These are phyloP conservation scores for Tubosaeta brunneosetosa DNA, from an alignment of 768 basidiomycete genomes.

Conservation along the genomic window DNA sequence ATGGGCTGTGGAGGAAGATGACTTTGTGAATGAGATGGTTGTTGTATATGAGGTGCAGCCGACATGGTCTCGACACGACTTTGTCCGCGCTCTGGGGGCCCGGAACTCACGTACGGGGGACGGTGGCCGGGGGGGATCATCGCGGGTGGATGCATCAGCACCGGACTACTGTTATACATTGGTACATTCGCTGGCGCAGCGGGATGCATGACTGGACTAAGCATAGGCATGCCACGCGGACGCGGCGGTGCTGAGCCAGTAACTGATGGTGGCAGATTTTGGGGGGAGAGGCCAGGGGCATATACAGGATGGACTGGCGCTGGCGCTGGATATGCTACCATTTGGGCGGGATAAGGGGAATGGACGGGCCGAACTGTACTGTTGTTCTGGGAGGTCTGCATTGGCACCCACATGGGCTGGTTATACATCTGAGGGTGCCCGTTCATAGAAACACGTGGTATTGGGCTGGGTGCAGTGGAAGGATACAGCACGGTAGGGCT, in stretches of 20 bases:
- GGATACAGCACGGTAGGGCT: conserved; percentile 65
- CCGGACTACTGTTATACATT: conserved; percentile 68
- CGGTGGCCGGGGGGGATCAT: conserved; percentile 33
- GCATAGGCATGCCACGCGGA: conserved; percentile 52
- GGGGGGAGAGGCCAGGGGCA: conserved; percentile 36
- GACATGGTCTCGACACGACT: conserved; percentile 46
- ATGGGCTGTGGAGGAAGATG: conserved; percentile 27
- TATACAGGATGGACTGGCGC: conserved; percentile 46
- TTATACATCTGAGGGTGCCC: conserved; percentile 58
- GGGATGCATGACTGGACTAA: conserved; percentile 71
- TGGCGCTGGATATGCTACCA: conserved; percentile 63
- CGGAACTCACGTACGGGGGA: conserved; percentile 42
- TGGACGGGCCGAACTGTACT: conserved; percentile 50
- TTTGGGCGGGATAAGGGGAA: conserved; percentile 60
- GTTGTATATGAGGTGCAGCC: conserved; percentile 36
- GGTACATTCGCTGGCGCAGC: conserved; percentile 39
- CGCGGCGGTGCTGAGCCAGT: conserved; percentile 34
- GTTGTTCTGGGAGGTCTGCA: conserved; percentile 42
- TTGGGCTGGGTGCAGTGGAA: conserved; percentile 57
- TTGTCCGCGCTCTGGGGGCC: conserved; percentile 47
- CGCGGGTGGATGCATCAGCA: conserved; percentile 53
- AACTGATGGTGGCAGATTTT: conserved; percentile 30
- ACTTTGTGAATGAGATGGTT: conserved; percentile 26
- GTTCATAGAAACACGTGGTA: conserved; percentile 60
- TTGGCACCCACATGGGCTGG: conserved; percentile 63